phyloP scores from a whole-genome alignment of 2,329 filamentous ascomycete genomes.

The Cladosporium cucumerinum region DNA sequence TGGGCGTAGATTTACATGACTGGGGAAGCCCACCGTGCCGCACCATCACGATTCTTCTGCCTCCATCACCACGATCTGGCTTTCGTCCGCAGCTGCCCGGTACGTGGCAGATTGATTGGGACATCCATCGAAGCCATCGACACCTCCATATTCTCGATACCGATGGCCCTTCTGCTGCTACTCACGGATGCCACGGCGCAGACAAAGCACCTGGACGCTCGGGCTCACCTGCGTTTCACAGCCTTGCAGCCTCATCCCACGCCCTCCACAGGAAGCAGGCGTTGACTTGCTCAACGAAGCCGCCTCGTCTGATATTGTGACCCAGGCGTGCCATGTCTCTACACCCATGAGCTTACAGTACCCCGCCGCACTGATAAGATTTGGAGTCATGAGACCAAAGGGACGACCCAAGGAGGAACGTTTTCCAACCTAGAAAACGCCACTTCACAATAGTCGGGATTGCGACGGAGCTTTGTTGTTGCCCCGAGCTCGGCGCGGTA shows the following conservation, averaged over 20 bases:
- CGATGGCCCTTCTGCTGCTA: neutral
- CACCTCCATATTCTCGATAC: neutral
- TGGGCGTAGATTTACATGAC: neutral
- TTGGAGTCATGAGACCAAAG: neutral
- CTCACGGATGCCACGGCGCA: neutral
- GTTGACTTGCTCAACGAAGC: neutral
- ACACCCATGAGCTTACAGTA: neutral
- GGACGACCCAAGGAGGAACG: neutral
- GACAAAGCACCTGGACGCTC: neutral
- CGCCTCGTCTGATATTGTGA: neutral
- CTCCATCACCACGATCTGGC: constrained; percentile 2
- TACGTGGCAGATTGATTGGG: neutral
- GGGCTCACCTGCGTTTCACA: neutral
- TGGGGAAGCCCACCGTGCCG: neutral
- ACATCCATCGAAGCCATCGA: neutral
- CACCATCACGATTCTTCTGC: constrained; percentile 4
- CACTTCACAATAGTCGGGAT: neutral
- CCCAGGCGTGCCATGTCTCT: neutral
- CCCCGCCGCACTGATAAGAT: neutral
- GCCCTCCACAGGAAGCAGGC: neutral
- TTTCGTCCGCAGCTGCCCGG: neutral
- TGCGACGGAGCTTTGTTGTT: neutral
- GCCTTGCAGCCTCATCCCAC: constrained; percentile 4
- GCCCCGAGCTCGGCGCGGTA: neutral
- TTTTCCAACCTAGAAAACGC: neutral